These are phyloP conservation scores for Tausonia pullulans DNA, from an alignment of 1,284 basidiomycete genomes.

Conservation along the genomic window DNA sequence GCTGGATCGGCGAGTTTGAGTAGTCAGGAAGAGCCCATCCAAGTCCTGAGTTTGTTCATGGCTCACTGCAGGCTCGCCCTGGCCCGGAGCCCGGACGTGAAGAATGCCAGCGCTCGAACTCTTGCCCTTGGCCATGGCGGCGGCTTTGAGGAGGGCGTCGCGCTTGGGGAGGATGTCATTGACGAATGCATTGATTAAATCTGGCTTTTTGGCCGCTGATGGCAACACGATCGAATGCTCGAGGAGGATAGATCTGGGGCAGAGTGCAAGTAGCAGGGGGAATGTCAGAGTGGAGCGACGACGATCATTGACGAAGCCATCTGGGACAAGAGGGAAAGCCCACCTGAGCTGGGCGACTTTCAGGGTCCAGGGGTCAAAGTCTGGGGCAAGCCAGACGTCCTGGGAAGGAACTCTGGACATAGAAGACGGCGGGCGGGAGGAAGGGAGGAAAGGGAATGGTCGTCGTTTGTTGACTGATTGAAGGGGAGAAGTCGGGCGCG, in stretches of 20 bases:
- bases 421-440: no score
- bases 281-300: neutral
- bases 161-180: conserved; percentile 52
- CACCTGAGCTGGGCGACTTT: conserved; percentile 39
- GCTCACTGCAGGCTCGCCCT: neutral
- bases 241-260: conserved; percentile 48
- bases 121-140: conserved; percentile 29
- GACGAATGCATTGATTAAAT: conserved; percentile 70
- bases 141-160: conserved; percentile 33
- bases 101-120: conserved; percentile 6
- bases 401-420: neutral
- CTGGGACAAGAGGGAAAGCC: conserved; percentile 5
- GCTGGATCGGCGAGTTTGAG: neutral
- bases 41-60: neutral
- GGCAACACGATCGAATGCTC: conserved; percentile 70
- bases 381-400: conserved; percentile 56
- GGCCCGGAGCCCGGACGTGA: neutral
- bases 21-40: neutral
- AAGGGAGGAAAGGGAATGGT: no score
- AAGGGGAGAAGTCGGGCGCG: no score
- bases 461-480: no score
- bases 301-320: neutral
- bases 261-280: neutral
- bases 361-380: conserved; percentile 67
- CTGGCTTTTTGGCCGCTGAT: conserved; percentile 70